phyloP scores from a whole-genome alignment of 352 stramenopile species.

The Pilasporangium apinafurcum region DNA sequence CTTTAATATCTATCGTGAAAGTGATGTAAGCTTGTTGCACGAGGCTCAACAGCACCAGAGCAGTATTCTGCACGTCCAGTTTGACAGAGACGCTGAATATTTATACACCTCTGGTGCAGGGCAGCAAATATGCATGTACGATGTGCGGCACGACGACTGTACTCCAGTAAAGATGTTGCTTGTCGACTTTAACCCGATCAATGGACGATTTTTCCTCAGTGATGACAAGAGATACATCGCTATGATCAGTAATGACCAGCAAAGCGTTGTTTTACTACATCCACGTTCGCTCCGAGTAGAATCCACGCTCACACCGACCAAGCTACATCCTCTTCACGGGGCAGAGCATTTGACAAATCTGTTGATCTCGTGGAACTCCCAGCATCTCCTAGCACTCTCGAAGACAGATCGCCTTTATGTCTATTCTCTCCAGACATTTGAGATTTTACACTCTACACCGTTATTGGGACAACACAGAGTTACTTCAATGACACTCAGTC shows the following conservation, averaged over 20 bases:
- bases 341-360: conserved; percentile 22
- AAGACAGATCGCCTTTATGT: conserved; percentile 42
- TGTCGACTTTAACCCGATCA: conserved; percentile 21
- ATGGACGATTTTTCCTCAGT: conserved; percentile 30
- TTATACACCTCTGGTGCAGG: conserved; percentile 46
- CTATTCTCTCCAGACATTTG: conserved; percentile 26
- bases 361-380: conserved; percentile 36
- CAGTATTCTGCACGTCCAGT: conserved; percentile 46
- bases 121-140: conserved; percentile 68
- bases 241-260: conserved; percentile 19
- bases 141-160: conserved; percentile 34
- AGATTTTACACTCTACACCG: conserved; percentile 43
- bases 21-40: conserved; percentile 26
- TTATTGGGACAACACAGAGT: conserved; percentile 50
- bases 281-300: conserved; percentile 27
- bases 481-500: conserved; percentile 33
- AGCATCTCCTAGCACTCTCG: conserved; percentile 46
- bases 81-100: conserved; percentile 27
- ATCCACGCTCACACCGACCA: conserved; percentile 24
- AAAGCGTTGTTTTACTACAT: conserved; percentile 28
- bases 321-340: neutral
- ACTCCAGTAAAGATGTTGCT: conserved; percentile 66
- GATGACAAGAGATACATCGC: conserved; percentile 29
- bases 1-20: conserved; percentile 54
- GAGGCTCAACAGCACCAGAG: conserved; percentile 86